Percentiles rank a stretch among this genome's conserved stretches.
phyloP scores from a whole-genome alignment of 2,329 filamentous ascomycete species.

The Botryotinia calthae region DNA sequence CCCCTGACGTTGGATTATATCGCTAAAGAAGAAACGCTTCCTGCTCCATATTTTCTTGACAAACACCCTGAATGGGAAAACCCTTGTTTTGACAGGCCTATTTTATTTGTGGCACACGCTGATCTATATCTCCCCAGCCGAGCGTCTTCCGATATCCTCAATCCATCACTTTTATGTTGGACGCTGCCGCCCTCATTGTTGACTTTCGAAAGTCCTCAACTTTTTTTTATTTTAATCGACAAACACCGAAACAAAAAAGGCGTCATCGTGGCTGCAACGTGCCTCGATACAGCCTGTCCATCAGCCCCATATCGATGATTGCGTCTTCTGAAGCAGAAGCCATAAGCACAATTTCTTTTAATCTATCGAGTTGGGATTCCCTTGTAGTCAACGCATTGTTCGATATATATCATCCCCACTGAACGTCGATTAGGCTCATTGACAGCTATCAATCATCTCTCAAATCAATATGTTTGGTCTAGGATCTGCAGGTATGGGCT shows the following conservation, averaged over 20 bases:
- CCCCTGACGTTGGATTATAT: slow-evolving; percentile 9
- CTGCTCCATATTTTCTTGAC: slow-evolving; percentile 16
- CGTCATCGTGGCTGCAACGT: slow-evolving; percentile 22
- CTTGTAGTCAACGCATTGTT: slow-evolving; percentile 12
- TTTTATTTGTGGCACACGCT: slow-evolving; percentile 23
- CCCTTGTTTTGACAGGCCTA: slow-evolving; percentile 20
- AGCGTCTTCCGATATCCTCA: slow-evolving; percentile 17
- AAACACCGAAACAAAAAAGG: slow-evolving; percentile 14
- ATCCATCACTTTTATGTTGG: slow-evolving; percentile 20
- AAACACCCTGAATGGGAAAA: slow-evolving; percentile 18
- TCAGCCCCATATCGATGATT: slow-evolving; percentile 16
- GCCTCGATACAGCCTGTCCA: slow-evolving; percentile 19
- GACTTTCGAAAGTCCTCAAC: slow-evolving; percentile 6
- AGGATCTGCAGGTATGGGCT: slow-evolving; percentile 13
- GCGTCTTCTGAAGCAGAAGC: slow-evolving; percentile 21
- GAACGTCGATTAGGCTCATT: slow-evolving; percentile 15
- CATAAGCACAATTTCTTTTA: slow-evolving; percentile 20
- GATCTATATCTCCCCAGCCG: slow-evolving; percentile 23
- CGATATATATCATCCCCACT: slow-evolving; percentile 21
- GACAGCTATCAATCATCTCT: slow-evolving; percentile 6
- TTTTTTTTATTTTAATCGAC: slow-evolving; percentile 6
- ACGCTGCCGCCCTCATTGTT: slow-evolving; percentile 19
- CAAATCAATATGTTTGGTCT: slow-evolving; percentile 20
- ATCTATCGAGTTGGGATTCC: slow-evolving; percentile 16
- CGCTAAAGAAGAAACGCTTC: slow-evolving; percentile 11